Conservation (phyloP, 2,329 filamentous ascomycete species). For the Curvularia spicifera region DNA sequence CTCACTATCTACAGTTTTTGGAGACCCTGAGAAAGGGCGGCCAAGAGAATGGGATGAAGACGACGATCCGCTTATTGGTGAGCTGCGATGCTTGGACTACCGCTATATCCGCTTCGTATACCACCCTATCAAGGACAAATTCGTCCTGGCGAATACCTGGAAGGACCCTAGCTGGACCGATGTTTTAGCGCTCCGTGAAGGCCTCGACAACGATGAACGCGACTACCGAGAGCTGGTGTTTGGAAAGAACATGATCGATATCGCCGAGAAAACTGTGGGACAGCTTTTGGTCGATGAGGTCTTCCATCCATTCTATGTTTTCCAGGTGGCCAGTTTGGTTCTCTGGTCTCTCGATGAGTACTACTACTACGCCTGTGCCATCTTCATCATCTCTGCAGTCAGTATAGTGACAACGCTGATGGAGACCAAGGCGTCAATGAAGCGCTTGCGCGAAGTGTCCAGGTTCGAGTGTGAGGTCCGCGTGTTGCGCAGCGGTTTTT, state of each 20-base stretch:
- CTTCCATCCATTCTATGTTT: slow-evolving; percentile 97
- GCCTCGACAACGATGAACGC: slow-evolving; percentile 88
- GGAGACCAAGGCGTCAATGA: slow-evolving; percentile 93
- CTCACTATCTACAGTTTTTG: slow-evolving; percentile 72
- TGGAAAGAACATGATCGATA: slow-evolving; percentile 88
- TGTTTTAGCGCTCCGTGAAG: slow-evolving; percentile 73
- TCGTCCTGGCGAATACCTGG: slow-evolving; percentile 86
- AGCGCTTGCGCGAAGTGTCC: slow-evolving; percentile 85
- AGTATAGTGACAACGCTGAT: slow-evolving; percentile 89
- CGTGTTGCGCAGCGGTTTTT: slow-evolving; percentile 92
- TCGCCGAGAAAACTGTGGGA: slow-evolving; percentile 83
- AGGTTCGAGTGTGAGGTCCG: slow-evolving; percentile 94
- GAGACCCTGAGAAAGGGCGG: slow-evolving; percentile 67
- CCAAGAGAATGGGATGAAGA: slow-evolving; percentile 74
- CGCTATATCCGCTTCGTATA: slow-evolving; percentile 93
- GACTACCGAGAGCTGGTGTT: slow-evolving; percentile 84
- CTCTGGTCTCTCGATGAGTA: slow-evolving; percentile 97
- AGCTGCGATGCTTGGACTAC: slow-evolving; percentile 83
- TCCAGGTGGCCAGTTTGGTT: slow-evolving; percentile 91
- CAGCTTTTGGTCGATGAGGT: slow-evolving; percentile 92
- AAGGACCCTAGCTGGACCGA: slow-evolving; percentile 91
- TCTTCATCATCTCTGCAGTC: slow-evolving; percentile 91
- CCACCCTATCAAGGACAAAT: slow-evolving; percentile 87
- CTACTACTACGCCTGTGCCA: slow-evolving; percentile 96
- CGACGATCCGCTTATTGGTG: slow-evolving; percentile 74